Conservation (phyloP, 805 yeast genomes). For the Schwanniomyces occidentalis region DNA sequence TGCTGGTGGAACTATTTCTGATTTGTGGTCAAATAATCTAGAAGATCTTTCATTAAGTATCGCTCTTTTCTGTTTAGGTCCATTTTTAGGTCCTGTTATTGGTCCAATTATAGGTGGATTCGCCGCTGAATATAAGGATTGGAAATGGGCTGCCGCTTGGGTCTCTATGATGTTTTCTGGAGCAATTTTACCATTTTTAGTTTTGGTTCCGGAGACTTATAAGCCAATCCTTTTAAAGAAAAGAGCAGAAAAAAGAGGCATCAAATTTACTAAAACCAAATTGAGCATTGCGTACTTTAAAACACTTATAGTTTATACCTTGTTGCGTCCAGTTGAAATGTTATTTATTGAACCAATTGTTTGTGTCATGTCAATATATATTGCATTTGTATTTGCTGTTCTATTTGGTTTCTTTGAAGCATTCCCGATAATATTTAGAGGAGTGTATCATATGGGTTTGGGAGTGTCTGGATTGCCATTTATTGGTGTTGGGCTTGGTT, state of each 20-base stretch:
- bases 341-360: slow-evolving; percentile 13
- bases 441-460: slow-evolving; percentile 55
- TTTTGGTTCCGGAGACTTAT: slow-evolving; percentile 71
- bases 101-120: slow-evolving; percentile 32
- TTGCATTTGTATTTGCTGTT: slow-evolving; percentile 2
- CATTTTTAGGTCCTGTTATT: slow-evolving; percentile 31
- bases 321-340: slow-evolving; percentile 28
- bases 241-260: slow-evolving; percentile 52
- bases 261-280: slow-evolving; percentile 23
- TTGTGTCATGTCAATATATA: slow-evolving; percentile 2
- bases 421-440: slow-evolving; percentile 66
- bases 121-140: slow-evolving; percentile 39
- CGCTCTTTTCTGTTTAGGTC: slow-evolving; percentile 67
- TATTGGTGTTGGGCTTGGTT: slow-evolving; percentile 70
- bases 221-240: slow-evolving; percentile 50
- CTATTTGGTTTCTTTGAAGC: slow-evolving; percentile 5
- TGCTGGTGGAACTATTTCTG: slow-evolving; percentile 82
- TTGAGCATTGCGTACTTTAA: not conserved
- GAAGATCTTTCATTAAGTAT: slow-evolving; percentile 61
- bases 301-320: slow-evolving; percentile 53
- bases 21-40: too few species aligned
- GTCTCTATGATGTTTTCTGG: slow-evolving; percentile 70
- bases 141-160: slow-evolving; percentile 67
- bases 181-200: slow-evolving; percentile 50
- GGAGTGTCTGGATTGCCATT: slow-evolving; percentile 73